Base-by-base conservation (phyloP, 2,329 filamentous ascomycete genomes). In the Pseudonectria buxi region DNA sequence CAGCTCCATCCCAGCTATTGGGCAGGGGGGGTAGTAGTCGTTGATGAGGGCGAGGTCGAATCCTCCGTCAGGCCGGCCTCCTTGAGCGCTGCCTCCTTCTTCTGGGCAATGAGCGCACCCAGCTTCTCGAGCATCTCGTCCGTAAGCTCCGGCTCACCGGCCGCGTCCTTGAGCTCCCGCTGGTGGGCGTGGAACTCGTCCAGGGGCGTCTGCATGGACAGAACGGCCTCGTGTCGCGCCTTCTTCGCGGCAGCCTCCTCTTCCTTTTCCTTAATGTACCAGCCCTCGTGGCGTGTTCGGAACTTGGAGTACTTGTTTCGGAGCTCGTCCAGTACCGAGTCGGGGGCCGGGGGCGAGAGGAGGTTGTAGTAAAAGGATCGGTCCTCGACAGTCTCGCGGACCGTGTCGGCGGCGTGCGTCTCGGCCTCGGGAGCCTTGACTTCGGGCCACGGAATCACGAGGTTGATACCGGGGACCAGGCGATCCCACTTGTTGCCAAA, bases 241-340 rank as follows among this genome's bases (percentile, higher is more conserved):
- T 68, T 63, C 57, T 62, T 59, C 43, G 58, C 63, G 18, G 53
- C 56, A 28, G 76, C 80, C 57, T 81, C 72, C 40, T 68, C 63
- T 58, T 77, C 68, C 68, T 81, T 82, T 62, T 69, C 64, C 46
- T 68, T 68, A 34, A 89, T 61, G 57, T 83, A 94, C 58, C 82
- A 83, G 30, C 74, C 66, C 44, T 88, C 83, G 64, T 94, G 86
- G 31, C 86, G 72, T 35, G 81, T 87, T 54, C 88, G 74, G 76
- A 89, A 92, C 52, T 74, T 78, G 49, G 81, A 85, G 72, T 81
- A 94, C 57, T 80, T 83, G 68, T 84, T 83, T 56, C 88, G 75
- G 56, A 96, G 70, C 69, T 96, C 90, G 58, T 95, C 81, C 46
- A 94, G 73, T 26, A 95, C 74, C n/a, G 63, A 65, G 22, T 70